phyloP scores from a whole-genome alignment of 1,284 basidiomycete genomes.

The Puccinia hordei region DNA sequence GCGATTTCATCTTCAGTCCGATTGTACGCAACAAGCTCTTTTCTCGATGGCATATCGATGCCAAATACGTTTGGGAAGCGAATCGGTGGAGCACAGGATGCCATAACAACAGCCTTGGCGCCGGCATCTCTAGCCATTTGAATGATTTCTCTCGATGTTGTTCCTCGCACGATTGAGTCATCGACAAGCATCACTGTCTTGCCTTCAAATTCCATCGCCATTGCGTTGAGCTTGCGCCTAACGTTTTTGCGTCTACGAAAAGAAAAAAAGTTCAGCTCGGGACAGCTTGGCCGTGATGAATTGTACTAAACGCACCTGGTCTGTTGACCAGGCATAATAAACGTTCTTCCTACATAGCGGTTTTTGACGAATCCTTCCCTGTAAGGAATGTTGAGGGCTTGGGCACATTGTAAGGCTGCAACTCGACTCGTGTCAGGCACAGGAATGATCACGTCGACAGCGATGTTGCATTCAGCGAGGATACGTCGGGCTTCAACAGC shows the following conservation, averaged over 20 bases:
- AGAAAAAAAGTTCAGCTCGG: not conserved
- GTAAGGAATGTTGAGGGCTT: slow-evolving; percentile 86
- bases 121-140: slow-evolving; percentile 99
- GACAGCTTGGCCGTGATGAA: slow-evolving; percentile 24
- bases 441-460: slow-evolving; percentile 93
- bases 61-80: slow-evolving; percentile 95
- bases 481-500: slow-evolving; percentile 82
- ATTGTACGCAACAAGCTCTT: slow-evolving; percentile 87
- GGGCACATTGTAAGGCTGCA: slow-evolving; percentile 91
- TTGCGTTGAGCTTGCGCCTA: slow-evolving; percentile 92
- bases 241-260: slow-evolving; percentile 82
- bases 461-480: slow-evolving; percentile 68
- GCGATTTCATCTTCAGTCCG: slow-evolving; percentile 78
- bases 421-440: slow-evolving; percentile 97
- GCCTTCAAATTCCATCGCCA: slow-evolving; percentile 94
- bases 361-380: slow-evolving; percentile 99
- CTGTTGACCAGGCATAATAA: slow-evolving; percentile 99
- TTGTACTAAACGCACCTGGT: slow-evolving; percentile 66
- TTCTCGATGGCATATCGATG: slow-evolving; percentile 97
- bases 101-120: slow-evolving; percentile 94
- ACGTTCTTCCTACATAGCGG: slow-evolving; percentile 95
- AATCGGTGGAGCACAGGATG: slow-evolving; percentile 95
- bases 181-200: slow-evolving; percentile 96
- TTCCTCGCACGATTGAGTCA: slow-evolving; percentile 97
- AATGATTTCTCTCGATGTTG: slow-evolving; percentile 97